Evolutionary conservation across 352 stramenopile genomes (phyloP), one percentile per base, ranked within the genome.

Genomic region (Phytophthora europaea): DNA sequence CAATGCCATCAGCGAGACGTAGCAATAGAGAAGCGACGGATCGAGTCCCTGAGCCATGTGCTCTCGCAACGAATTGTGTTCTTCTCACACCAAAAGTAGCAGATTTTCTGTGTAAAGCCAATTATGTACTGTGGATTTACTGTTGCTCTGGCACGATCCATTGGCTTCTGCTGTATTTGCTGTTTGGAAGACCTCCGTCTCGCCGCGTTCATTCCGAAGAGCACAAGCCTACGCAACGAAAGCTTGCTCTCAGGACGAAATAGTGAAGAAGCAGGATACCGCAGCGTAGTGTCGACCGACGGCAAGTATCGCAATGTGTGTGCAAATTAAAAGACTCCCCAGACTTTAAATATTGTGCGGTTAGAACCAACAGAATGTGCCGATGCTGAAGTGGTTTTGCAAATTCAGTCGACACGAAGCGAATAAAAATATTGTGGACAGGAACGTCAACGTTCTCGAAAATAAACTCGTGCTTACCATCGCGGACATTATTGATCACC

Each of bases 1-100:
- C 38, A 79, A 28, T 13, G 71, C 67, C 78, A 87, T 85, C 0
- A 85, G 50, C 0, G 53, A 60, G 5, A 79, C 77, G 45, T 84
- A 87, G 13, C 60, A 61, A 23, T 74, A 77, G 26, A 28, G 26
- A 28, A 28, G 26, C 26, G 26, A 28, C 2, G 26, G 26, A 28
- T 28, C 2, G 26, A 28, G 4, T 28, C n/a, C n/a, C n/a, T n/a
- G n/a, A n/a, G n/a, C n/a, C n/a, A n/a, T n/a, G n/a, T n/a, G n/a
- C n/a, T n/a, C n/a, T n/a, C n/a, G n/a, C n/a, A n/a, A n/a, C n/a
- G n/a, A n/a, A n/a, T n/a, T n/a, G n/a, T n/a, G n/a, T n/a, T n/a
- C n/a, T n/a, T n/a, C n/a, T n/a, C n/a, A n/a, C n/a, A n/a, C n/a
- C n/a, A n/a, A n/a, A n/a, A n/a, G n/a, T n/a, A n/a, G n/a, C n/a